Base-by-base conservation (phyloP, 768 basidiomycete genomes). In the Agrocybe pediades region DNA sequence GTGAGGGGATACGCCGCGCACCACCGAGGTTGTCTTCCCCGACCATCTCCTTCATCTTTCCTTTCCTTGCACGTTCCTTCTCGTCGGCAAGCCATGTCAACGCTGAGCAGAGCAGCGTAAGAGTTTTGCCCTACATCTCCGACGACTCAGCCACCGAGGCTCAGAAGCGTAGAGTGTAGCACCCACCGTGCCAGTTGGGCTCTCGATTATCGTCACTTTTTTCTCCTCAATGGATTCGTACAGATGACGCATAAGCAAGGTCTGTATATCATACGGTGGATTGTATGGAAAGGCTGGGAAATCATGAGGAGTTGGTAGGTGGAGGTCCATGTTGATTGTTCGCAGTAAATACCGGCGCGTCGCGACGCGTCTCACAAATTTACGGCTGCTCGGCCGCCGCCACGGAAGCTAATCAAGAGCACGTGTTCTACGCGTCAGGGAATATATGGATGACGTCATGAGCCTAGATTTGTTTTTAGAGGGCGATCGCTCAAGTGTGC, bases 251-350 rank as follows among this genome's bases (percentile, higher is more conserved):
- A 98, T 97, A 23, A 98, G 83, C 29, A 90, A 82, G 0, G 80
- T 73, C 66, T 98, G 96, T 53, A 96, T 95, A 16, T 78, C 66
- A 66, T 96, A 96, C 2, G 94, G 94, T 3, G 84, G 75, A 15
- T 82, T 75, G 63, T 88, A 97, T 0, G 95, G 95, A 65, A 98
- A 98, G 2, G 83, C 83, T 8, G 86, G 76, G 65, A 97, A 97
- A 1, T 62, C 61, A 1, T 69, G 63, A 0, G 94, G 95, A 0
- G 88, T 88, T 1, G 83, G 71, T 4, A 96, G 74, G 16, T 71
- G 66, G 41, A 80, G 65, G 33, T 61, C 60, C 67, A 69, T 69
- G 46, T 47, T 46, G 46, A 48, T 40, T 40, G 13, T 21, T 15
- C 36, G 29, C 8, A 39, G 15, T 16, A 9, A 17, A 13, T 2